Percentiles rank a stretch among this genome's conserved stretches.
Conservation (phyloP, 2,329 filamentous ascomycete species). For the Aureobasidium sp. region DNA sequence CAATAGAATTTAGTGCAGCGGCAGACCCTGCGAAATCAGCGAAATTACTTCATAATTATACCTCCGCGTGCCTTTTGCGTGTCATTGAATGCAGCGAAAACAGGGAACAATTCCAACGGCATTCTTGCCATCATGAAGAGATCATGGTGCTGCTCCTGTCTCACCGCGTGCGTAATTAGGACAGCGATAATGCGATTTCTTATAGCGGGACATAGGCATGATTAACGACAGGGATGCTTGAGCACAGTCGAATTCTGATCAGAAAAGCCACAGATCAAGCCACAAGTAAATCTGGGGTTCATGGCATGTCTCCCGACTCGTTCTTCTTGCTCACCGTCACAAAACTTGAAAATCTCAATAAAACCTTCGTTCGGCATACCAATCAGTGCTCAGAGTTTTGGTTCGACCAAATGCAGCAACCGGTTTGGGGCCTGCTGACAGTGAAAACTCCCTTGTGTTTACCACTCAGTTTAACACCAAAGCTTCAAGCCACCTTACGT, state of each 20-base stretch:
- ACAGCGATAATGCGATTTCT: background rate
- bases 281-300: background rate
- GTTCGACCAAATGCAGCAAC: background rate
- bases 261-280: background rate
- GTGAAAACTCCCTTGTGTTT: background rate
- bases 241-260: background rate
- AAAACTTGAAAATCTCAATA: background rate
- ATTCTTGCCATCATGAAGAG: background rate
- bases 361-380: background rate
- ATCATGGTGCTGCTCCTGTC: background rate
- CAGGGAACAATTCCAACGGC: background rate
- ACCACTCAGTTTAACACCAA: background rate
- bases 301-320: background rate
- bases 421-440: background rate
- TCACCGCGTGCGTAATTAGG: too few relatives aligned
- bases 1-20: constrained; percentile 1
- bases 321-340: background rate
- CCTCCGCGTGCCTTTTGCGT: background rate
- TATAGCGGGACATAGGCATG: background rate
- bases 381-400: background rate
- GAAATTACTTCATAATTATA: constrained; percentile 7
- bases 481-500: constrained; percentile 1
- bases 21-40: background rate
- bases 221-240: background rate
- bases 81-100: background rate